phyloP scores from a whole-genome alignment of 116 monocot species.

The Posidonia oceanica region DNA sequence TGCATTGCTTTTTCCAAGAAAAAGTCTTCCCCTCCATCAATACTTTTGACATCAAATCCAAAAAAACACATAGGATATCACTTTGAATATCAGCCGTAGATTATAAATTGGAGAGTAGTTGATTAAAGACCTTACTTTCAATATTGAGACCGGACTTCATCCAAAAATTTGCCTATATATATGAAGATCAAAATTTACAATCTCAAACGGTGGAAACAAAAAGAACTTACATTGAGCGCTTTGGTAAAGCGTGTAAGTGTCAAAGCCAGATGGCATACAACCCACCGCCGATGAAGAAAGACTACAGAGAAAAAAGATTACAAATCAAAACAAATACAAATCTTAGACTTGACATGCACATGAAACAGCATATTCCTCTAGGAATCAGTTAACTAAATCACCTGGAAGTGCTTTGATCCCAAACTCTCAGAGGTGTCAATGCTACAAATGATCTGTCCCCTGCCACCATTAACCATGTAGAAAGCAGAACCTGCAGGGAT shows the following conservation, averaged over 20 bases:
- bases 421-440: constrained; percentile 31
- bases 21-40: no score
- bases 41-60: no score
- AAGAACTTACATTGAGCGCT: constrained; percentile 54
- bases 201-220: neutral
- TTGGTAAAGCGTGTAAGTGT: constrained; percentile 24
- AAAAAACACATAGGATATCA: no score
- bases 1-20: no score
- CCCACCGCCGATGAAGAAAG: constrained; percentile 79
- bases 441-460: constrained; percentile 52
- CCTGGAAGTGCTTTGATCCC: constrained; percentile 2
- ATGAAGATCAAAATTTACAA: neutral
- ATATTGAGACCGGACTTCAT: neutral
- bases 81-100: no score
- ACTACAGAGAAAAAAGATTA: no score
- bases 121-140: no score
- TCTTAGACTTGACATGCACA: neutral
- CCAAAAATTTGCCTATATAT: neutral
- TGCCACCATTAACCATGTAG: constrained; percentile 65
- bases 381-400: neutral
- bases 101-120: no score
- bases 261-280: constrained; percentile 45
- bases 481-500: constrained; percentile 73
- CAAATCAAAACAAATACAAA: neutral
- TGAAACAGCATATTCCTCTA: neutral